These are phyloP conservation scores for Entomortierella chlamydospora DNA, from an alignment of 192 early-diverging fungal species.

Conservation along the genomic window DNA sequence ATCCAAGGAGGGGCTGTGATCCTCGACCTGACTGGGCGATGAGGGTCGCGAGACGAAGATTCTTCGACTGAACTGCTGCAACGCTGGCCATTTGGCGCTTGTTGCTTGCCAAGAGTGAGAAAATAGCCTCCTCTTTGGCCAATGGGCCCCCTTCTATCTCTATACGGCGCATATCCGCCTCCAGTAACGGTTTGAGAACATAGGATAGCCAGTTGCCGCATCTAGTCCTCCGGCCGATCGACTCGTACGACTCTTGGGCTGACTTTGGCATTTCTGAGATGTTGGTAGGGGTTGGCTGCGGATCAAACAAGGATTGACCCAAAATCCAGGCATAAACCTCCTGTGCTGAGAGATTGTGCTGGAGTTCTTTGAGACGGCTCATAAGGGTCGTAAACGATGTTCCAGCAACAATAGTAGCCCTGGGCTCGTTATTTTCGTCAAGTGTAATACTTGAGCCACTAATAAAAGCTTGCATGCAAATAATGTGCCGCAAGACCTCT, in stretches of 20 bases:
- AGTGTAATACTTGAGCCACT: slow-evolving; percentile 23
- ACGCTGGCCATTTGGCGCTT: slow-evolving; percentile 72
- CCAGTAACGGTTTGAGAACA: slow-evolving; percentile 57
- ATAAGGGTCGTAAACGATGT: slow-evolving; percentile 38
- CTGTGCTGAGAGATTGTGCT: slow-evolving; percentile 26
- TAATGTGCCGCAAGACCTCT: slow-evolving; percentile 18
- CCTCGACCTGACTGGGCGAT: slow-evolving; percentile 79
- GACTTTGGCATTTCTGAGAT: slow-evolving; percentile 10
- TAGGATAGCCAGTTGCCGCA: slow-evolving; percentile 66
- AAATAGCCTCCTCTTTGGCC: slow-evolving; percentile 42
- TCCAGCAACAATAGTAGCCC: slow-evolving; percentile 21
- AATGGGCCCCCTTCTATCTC: slow-evolving; percentile 33
- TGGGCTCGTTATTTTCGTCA: slow-evolving; percentile 23
- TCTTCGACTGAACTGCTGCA: slow-evolving; percentile 68
- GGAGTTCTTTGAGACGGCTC: slow-evolving; percentile 25
- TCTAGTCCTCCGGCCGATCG: slow-evolving; percentile 61
- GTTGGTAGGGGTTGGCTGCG: slow-evolving; percentile 15
- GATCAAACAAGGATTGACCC: slow-evolving; percentile 39
- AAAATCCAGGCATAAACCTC: slow-evolving; percentile 50
- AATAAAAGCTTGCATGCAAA: slow-evolving; percentile 27
- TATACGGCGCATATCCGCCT: slow-evolving; percentile 20
- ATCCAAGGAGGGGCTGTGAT: slow-evolving; percentile 52
- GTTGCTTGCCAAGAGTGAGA: slow-evolving; percentile 63
- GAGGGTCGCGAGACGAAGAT: slow-evolving; percentile 83
- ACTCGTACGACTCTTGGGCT: slow-evolving; percentile 32